Percentiles rank a stretch among this genome's conserved stretches.
phyloP scores from a whole-genome alignment of 495 filamentous ascomycete species.

The Terfezia claveryi region DNA sequence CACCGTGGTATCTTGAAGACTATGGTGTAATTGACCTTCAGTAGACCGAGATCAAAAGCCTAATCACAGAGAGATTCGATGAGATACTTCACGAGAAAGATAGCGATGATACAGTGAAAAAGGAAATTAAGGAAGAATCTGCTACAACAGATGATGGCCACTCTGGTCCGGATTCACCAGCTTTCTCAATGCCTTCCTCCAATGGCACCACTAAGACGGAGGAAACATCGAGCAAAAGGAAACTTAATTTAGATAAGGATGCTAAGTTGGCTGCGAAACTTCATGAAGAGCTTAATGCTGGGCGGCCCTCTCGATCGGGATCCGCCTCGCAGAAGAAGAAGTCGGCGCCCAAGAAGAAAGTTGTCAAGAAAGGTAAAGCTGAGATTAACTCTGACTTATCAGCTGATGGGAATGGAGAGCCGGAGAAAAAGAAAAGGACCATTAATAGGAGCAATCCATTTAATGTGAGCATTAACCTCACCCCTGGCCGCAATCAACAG shows the following conservation, averaged over 20 bases:
- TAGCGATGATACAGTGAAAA: conserved; percentile 2
- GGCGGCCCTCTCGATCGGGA: conserved; percentile 46
- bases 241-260: conserved; percentile 46
- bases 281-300: conserved; percentile 74
- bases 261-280: conserved; percentile 65
- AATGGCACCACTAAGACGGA: conserved; percentile 28
- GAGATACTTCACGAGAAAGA: conserved; percentile 30
- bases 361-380: conserved; percentile 40
- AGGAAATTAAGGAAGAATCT: conserved; percentile 26
- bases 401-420: conserved; percentile 30
- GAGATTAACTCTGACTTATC: conserved; percentile 52
- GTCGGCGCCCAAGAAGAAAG: conserved; percentile 23
- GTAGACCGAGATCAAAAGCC: conserved; percentile 53
- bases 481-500: neutral
- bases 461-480: conserved; percentile 29
- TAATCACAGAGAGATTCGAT: conserved; percentile 85
- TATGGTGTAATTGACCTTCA: neutral
- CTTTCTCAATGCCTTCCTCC: conserved; percentile 20
- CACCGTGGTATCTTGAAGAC: too few relatives aligned
- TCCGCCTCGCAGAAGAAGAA: conserved; percentile 44
- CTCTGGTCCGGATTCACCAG: conserved; percentile 23
- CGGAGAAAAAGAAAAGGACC: conserved; percentile 37
- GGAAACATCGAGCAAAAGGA: conserved; percentile 13
- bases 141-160: neutral
- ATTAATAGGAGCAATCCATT: conserved; percentile 45